Evolutionary conservation across 805 yeast genomes (phyloP).

Genomic region (Suhomyces canberraensis): DNA sequence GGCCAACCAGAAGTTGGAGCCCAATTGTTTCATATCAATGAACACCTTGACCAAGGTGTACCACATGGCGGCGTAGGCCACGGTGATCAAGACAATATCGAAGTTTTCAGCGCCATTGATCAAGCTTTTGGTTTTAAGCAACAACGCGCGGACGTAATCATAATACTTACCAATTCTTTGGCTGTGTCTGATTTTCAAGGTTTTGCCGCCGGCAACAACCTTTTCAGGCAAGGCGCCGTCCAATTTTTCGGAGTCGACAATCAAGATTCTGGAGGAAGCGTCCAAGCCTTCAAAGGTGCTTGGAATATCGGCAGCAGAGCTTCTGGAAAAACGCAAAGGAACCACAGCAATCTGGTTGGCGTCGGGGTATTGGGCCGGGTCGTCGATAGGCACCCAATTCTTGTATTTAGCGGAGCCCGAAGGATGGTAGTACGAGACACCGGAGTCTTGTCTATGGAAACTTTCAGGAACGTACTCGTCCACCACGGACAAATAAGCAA

Average conservation of each 20-base stretch:
- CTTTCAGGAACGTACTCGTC: conserved; percentile 58
- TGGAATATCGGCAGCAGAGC: conserved; percentile 40
- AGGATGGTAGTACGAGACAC: conserved; percentile 33
- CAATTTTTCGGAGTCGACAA: conserved; percentile 30
- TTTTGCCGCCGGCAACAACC: conserved; percentile 40
- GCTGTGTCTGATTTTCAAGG: conserved; percentile 61
- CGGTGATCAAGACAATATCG: conserved; percentile 73
- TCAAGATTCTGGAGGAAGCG: conserved; percentile 42
- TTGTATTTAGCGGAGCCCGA: conserved; percentile 30
- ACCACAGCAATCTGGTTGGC: conserved; percentile 49
- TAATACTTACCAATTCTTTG: conserved; percentile 55
- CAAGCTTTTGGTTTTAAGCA: conserved; percentile 40
- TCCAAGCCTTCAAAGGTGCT: conserved; percentile 38
- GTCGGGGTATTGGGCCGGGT: conserved; percentile 34
- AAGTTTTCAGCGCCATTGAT: conserved; percentile 77
- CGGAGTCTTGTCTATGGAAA: conserved; percentile 32
- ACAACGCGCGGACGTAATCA: conserved; percentile 44
- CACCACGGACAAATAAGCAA: conserved; percentile 73
- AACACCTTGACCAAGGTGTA: conserved; percentile 75
- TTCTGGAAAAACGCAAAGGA: conserved; percentile 56
- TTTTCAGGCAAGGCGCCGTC: conserved; percentile 23
- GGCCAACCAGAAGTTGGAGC: conserved; percentile 86
- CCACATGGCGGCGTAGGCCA: conserved; percentile 87
- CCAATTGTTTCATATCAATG: conserved; percentile 68
- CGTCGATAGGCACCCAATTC: conserved; percentile 51